Evolutionary conservation across 257 asterid species (phyloP).

Genomic region (Marsdenia floribunda): DNA sequence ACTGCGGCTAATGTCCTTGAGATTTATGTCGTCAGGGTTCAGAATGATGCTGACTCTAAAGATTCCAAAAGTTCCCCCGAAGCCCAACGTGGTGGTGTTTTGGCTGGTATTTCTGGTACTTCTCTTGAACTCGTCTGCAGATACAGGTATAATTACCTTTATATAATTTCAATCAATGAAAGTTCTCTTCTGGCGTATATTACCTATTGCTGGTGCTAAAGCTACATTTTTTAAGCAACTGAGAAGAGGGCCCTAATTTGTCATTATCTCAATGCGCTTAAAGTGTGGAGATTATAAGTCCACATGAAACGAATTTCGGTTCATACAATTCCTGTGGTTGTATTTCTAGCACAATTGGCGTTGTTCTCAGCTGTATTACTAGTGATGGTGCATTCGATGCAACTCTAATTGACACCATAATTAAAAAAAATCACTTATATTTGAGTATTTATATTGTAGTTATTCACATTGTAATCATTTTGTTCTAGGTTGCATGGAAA

Average conservation of each 20-base stretch:
- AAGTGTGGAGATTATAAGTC: background rate
- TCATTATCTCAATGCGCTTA: background rate
- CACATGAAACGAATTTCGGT: background rate
- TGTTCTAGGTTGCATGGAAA: constrained; percentile 82
- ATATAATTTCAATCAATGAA: background rate
- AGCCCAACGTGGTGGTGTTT: constrained; percentile 73
- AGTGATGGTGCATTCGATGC: background rate
- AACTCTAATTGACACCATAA: background rate
- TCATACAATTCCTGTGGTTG: background rate
- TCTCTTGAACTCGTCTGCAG: constrained; percentile 82
- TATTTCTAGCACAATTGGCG: background rate
- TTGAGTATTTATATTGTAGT: background rate
- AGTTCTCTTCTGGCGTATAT: no score
- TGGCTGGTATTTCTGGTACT: constrained; percentile 80
- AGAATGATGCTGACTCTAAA: constrained; percentile 44
- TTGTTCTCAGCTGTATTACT: background rate
- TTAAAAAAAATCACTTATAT: background rate
- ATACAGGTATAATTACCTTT: constrained; percentile 47
- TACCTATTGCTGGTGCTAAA: background rate
- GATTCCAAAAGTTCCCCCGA: constrained; percentile 41
- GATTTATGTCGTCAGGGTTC: constrained; percentile 62
- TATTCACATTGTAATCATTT: background rate
- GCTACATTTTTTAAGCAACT: background rate
- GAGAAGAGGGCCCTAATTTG: background rate
- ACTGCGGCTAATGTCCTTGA: constrained; percentile 80